Conservation (phyloP, 2,329 filamentous ascomycete species). For the Alternaria gansuensis region DNA sequence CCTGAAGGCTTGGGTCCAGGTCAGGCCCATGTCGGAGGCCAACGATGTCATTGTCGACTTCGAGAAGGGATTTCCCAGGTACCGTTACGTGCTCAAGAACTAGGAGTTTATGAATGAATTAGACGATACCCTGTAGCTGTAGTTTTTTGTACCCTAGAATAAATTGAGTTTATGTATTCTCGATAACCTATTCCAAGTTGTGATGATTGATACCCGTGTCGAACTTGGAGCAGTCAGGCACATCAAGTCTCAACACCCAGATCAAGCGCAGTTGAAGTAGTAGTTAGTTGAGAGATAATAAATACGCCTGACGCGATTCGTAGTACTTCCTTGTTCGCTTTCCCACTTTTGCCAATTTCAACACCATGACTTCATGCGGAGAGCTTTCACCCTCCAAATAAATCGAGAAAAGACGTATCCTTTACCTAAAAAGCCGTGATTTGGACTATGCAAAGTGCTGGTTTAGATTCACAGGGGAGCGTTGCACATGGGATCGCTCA, state of each 20-base stretch:
- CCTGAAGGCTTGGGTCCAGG: slow-evolving; percentile 55
- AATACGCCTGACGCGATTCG: not conserved
- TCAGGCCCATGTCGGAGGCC: slow-evolving; percentile 52
- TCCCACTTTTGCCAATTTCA: not conserved
- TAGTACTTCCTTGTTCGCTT: not conserved
- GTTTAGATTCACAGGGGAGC: too few species aligned
- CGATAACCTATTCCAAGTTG: not conserved
- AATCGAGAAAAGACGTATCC: too few species aligned
- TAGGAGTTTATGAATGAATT: slow-evolving; percentile 12
- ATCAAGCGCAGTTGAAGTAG: not conserved
- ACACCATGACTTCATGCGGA: too few species aligned
- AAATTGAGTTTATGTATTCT: slow-evolving; percentile 4
- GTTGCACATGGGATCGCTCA: too few species aligned
- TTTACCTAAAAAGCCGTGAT: too few species aligned
- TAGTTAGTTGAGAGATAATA: slow-evolving; percentile 9
- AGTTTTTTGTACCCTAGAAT: slow-evolving; percentile 3
- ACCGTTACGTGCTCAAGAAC: slow-evolving; percentile 53
- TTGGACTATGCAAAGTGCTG: too few species aligned
- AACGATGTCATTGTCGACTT: slow-evolving; percentile 53
- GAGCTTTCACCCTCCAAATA: too few species aligned
- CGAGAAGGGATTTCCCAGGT: slow-evolving; percentile 54
- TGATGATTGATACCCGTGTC: not conserved
- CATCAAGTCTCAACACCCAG: slow-evolving; percentile 18
- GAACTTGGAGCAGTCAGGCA: not conserved
- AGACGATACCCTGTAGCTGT: slow-evolving; percentile 17